Conservation (phyloP, 2,329 filamentous ascomycete species). For the Zopfia rhizophila region DNA sequence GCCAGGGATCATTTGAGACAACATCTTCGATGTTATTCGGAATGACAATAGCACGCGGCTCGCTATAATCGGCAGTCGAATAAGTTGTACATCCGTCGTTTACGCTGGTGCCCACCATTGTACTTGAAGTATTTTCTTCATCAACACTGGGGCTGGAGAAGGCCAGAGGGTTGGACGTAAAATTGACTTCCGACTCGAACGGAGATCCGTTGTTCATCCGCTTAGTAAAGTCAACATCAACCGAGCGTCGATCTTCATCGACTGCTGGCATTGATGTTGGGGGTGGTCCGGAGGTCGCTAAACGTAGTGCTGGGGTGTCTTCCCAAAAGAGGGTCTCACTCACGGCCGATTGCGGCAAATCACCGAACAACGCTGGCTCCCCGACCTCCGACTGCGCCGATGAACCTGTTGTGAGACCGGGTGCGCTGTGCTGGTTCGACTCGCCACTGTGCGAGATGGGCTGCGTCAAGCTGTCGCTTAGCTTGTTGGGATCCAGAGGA, state of each 20-base stretch:
- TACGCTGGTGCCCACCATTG: conserved; percentile 3
- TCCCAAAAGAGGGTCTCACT: conserved; percentile 51
- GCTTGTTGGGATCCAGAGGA: conserved; percentile 51
- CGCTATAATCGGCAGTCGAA: conserved; percentile 33
- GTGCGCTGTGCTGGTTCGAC: conserved; percentile 49
- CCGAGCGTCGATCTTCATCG: conserved; percentile 33
- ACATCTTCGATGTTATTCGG: conserved; percentile 43
- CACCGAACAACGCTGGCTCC: conserved; percentile 44
- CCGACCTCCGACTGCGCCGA: conserved; percentile 54
- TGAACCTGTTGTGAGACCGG: conserved; percentile 52
- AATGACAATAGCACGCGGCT: conserved; percentile 44
- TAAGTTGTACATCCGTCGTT: conserved; percentile 4
- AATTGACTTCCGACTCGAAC: conserved; percentile 7
- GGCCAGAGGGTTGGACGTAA: conserved; percentile 19
- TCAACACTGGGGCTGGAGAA: conserved; percentile 1
- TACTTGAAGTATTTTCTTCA: conserved; percentile 3
- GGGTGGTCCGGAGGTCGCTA: conserved; percentile 35
- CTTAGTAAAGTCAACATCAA: conserved; percentile 45
- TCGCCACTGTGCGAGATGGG: conserved; percentile 54
- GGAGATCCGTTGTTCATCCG: conserved; percentile 7
- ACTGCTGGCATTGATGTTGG: conserved; percentile 37
- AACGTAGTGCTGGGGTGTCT: conserved; percentile 47
- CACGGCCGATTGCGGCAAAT: conserved; percentile 44
- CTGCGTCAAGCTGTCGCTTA: conserved; percentile 46
- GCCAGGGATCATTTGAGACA: conserved; percentile 42